Evolutionary conservation across 2,329 filamentous ascomycete species (phyloP), one percentile per base, ranked within the genome.

Genomic region (Microcyclospora tardicrescens): DNA sequence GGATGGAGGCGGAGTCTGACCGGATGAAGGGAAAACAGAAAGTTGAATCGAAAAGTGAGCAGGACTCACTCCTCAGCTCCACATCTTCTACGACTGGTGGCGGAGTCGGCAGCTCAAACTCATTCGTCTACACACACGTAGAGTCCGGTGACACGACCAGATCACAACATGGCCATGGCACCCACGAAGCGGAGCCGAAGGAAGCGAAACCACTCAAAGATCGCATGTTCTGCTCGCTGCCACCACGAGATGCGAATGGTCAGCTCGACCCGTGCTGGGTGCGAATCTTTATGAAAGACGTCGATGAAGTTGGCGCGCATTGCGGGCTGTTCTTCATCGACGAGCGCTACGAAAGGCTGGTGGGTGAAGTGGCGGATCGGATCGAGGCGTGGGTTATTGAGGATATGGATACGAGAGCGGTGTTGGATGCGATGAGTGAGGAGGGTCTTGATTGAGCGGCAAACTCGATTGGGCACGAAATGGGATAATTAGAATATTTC

Each of bases 271-370:
- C 72, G 4, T 74, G 78, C 12, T 94, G 87, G 86, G 65, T 86
- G 1, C 69, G 79, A 33, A 73, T 94, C 2, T 79, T 77, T 51
- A 91, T 95, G 82, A 72, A 80, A 41, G 78, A 77, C 37, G 77
- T 91, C 43, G 86, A 93, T 54, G 84, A 93, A 59, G 81, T 93
- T 1, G 78, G 75, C 6, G 87, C 86, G 9, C 86, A 93, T 57
- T 89, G 84, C 44, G 79, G 81, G 0, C 64, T 94, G 37, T 94
- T 93, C 62, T 74, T 84, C 10, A 62, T 76, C 0, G 78, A 80
- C 6, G 69, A 77, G 43, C 43, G 56, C 41, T 61, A 61, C 40
- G 56, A 60, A 43, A 40, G 51, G 8, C 39, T 61, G 34, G 57
- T 61, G 8, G 57, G 56, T 8, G 57, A 61, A 40, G 57, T 61